phyloP scores from a whole-genome alignment of 306 rosid species.

The Citrullus mucosospermus region DNA sequence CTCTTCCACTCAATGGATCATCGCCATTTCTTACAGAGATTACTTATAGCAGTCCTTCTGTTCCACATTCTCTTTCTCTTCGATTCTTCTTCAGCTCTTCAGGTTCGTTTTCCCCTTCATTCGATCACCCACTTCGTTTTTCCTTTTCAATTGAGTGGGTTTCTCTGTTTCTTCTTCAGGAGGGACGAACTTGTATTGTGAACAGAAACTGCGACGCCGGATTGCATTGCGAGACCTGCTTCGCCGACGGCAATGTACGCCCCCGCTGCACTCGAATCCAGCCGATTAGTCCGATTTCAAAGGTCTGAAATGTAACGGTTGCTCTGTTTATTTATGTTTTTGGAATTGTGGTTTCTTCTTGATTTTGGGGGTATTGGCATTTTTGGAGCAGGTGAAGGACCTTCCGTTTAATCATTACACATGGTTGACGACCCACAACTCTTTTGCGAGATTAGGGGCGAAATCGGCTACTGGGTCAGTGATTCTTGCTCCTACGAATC shows the following conservation, averaged over 20 bases:
- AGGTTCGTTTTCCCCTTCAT: slow-evolving; percentile 23
- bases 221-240: slow-evolving; percentile 80
- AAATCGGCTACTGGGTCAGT: slow-evolving; percentile 52
- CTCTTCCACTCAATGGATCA: neutral
- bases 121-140: neutral
- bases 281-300: slow-evolving; percentile 53
- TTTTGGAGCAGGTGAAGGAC: slow-evolving; percentile 37
- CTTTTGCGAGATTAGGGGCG: slow-evolving; percentile 60
- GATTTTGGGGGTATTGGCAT: neutral
- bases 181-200: slow-evolving; percentile 41
- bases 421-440: slow-evolving; percentile 83
- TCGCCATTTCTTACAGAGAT: slow-evolving; percentile 23
- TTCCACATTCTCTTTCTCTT: slow-evolving; percentile 22
- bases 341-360: neutral
- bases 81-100: slow-evolving; percentile 40
- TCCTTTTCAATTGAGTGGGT: neutral
- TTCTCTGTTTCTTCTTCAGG: slow-evolving; percentile 28
- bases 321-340: neutral
- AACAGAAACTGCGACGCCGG: slow-evolving; percentile 49
- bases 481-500: slow-evolving; percentile 56
- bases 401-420: slow-evolving; percentile 78
- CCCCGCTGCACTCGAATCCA: slow-evolving; percentile 76
- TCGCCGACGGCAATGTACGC: slow-evolving; percentile 43
- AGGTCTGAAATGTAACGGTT: slow-evolving; percentile 14
- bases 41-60: slow-evolving; percentile 16